Evolutionary conservation across 1,284 basidiomycete genomes (phyloP).

Genomic region (Tilletia caries): DNA sequence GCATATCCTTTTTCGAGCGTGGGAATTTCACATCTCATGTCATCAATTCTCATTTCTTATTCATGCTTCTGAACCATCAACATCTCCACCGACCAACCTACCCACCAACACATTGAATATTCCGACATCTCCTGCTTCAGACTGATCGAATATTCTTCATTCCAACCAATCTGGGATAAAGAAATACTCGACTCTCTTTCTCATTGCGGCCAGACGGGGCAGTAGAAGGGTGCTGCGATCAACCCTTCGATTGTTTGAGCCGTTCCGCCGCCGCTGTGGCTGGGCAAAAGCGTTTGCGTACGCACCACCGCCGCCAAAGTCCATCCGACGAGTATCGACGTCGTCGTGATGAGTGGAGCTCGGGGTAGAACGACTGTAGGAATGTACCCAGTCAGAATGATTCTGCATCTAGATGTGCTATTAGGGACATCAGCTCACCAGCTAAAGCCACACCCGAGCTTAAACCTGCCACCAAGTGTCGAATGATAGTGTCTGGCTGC

Average conservation of each 20-base stretch:
- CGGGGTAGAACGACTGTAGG: not conserved
- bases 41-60: too few relatives aligned
- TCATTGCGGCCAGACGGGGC: not conserved
- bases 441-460: not conserved
- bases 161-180: too few relatives aligned
- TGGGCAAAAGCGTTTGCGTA: not conserved
- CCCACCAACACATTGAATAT: too few relatives aligned
- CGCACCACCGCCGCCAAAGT: not conserved
- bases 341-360: not conserved
- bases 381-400: not conserved
- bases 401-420: not conserved
- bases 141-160: too few relatives aligned
- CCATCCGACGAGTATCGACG: slow-evolving; percentile 1
- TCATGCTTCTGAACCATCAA: too few relatives aligned
- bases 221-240: not conserved
- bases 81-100: too few relatives aligned
- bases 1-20: too few relatives aligned
- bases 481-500: not conserved
- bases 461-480: not conserved
- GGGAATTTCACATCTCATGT: too few relatives aligned
- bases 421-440: not conserved
- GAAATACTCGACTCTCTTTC: too few relatives aligned
- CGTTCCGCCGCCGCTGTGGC: not conserved
- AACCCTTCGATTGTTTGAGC: not conserved
- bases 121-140: too few relatives aligned